Base-by-base conservation (phyloP, 148 eudicot genomes). In the Rhododendron simsii region DNA sequence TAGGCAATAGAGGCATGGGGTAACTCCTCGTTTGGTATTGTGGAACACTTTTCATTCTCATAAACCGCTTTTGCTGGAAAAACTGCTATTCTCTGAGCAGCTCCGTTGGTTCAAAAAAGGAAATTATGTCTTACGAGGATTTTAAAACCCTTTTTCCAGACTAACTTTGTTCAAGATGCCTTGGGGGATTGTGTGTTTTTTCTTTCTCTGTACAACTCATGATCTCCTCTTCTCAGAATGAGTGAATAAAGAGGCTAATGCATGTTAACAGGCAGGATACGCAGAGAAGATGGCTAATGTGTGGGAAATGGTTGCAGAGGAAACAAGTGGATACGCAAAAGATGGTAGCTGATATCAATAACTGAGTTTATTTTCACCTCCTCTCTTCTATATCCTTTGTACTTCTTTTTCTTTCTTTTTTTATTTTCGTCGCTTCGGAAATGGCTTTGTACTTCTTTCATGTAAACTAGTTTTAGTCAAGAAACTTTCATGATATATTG, bases 231-330 rank as follows among this genome's bases (percentile, higher is more conserved):
- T 84, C 30, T 33, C 76, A 33, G 35, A 50, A 7, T 39, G 28
- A 48, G 51, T 23, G 65, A 80, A 18, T 16, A 41, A 9, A n/a
- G 18, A 33, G 48, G 41, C 15, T 78, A 51, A 48, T 30, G 75
- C 73, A 51, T 85, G 65, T 79, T 7, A 85, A 86, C 96, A 97
- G 99, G 99, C 96, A 61, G 99, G 98, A 89, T 97, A 92, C 89
- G 98, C 99, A 80, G 96, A 97, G 91, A 95, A 92, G 92, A 94
- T 95, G 96, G 98, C 95, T 21, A 85, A 80, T 82, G 94, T 95
- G 59, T 97, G 99, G 98, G 93, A 91, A 87, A 95, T 87, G 85
- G 96, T 97, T 85, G 98, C 98, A 9, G 93, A 94, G 77, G 99
- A 97, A 92, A 97, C 98, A 23, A 93, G 92, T 84, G 91, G 91